Base-by-base conservation (phyloP, 202 grass and related monocot species). In the Cymbopogon flexuosus region DNA sequence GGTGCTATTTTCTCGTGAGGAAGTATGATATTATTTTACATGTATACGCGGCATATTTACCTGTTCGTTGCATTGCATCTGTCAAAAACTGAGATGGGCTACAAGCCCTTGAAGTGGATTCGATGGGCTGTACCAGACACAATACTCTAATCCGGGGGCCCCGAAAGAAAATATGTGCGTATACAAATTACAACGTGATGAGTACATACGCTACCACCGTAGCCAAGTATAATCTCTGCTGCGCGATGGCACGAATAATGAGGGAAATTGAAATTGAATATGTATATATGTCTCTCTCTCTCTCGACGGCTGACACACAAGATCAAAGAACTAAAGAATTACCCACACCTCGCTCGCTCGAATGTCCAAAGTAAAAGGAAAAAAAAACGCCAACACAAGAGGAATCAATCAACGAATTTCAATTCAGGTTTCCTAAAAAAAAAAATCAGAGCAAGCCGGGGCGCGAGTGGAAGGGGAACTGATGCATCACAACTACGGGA, bases 381-480 rank as follows among this genome's bases (percentile, higher is more conserved):
- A 0, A 60, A 5, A 27, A 5, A 29, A 6, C 0, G 0, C 4
- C 51, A 21, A 56, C 7, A 56, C 18, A 56, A 56, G 18, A 21
- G 18, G 51, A 56, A 56, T 21, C 18, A 56, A 56, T 3, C 18
- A 21, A 9, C 0, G 51, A 56, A 56, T 56, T 56, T 56, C n/a
- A 27, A 6, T 54, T 54, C 18, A n/a, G n/a, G n/a, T n/a, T n/a
- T n/a, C n/a, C n/a, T n/a, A n/a, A n/a, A n/a, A n/a, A n/a, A n/a
- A n/a, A n/a, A n/a, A n/a, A n/a, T n/a, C n/a, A 56, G 13, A 31
- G 24, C 11, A 62, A 0, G 4, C 68, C 11, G 0, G 72, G 87
- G 21, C 65, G 87, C 31, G 87, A 89, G 12, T 92, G 84, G 62
- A 87, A 77, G 29, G 90, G 87, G 9, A 92, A 92, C 5, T 92